These are phyloP conservation scores for Shiraia sp. DNA, from an alignment of 2,329 filamentous ascomycete species.

Conservation along the genomic window DNA sequence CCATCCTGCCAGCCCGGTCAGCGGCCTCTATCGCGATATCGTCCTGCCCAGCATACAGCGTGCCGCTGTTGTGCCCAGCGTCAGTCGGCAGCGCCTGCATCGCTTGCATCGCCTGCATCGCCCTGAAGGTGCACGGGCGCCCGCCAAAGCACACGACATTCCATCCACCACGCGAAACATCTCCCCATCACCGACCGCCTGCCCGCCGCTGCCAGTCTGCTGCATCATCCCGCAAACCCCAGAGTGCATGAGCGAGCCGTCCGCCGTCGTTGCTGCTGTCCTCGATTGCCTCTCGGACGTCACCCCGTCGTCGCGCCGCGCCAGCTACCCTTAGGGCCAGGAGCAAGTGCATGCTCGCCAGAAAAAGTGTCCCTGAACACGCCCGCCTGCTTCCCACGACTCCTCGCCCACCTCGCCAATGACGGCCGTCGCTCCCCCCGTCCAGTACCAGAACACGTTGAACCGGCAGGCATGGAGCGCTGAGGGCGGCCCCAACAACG, in stretches of 20 bases:
- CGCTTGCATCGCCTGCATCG: no score
- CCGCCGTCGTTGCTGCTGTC: constrained; percentile 19
- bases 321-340: no score
- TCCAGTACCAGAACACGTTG: constrained; percentile 62
- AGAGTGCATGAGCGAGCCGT: constrained; percentile 29
- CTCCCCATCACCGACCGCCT: constrained; percentile 9
- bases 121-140: constrained; percentile 37
- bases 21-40: constrained; percentile 16
- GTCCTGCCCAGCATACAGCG: constrained; percentile 11
- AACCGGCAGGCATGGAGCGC: constrained; percentile 65
- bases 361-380: constrained; percentile 26
- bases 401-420: constrained; percentile 47
- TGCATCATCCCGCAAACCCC: constrained; percentile 24
- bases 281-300: constrained; percentile 23
- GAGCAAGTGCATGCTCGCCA: no score
- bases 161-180: constrained; percentile 18
- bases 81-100: constrained; percentile 19
- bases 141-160: constrained; percentile 42
- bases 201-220: constrained; percentile 13
- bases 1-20: constrained; percentile 15
- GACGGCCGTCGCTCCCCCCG: constrained; percentile 69
- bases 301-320: constrained; percentile 35
- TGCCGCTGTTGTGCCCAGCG: constrained; percentile 18
- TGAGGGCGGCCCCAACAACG: constrained; percentile 63
- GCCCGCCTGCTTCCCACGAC: constrained; percentile 17